Evolutionary conservation across 2,329 filamentous ascomycete genomes (phyloP), one percentile per base, ranked within the genome.

Genomic region (Pseudogymnoascus sp.): DNA sequence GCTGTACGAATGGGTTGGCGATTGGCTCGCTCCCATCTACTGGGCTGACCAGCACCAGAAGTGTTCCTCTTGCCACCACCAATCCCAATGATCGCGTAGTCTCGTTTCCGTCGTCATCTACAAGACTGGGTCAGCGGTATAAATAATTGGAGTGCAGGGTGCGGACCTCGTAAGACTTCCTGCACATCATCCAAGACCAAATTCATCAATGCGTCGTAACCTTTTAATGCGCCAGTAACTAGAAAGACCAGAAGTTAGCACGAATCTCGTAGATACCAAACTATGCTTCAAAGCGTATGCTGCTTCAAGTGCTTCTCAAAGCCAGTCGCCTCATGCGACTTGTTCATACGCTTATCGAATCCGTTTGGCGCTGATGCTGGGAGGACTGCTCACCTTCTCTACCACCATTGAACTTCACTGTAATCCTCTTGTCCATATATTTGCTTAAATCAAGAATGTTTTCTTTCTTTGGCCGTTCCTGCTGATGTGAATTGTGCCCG

Each of bases 191-290:
- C 94, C 62, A 99, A 80, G 25, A 99, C 94, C 65, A 99, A 82
- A 75, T 99, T 99, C 92, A 97, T 97, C 64, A 99, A 82, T 70
- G 94, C 92, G 74, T 99, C 94, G 75, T 92, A 97, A 66, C 94
- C 94, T 76, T 97, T 97, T 42, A 99, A 81, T 1, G 86, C 91
- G 60, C 94, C 94, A 60, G 86, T 88, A 62, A 96, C 93, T 96
- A 71, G 60, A 36, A 63, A 28, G 19, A 41, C 36, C 62, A n/a
- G n/a, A 38, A 7, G 55, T 64, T 49, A 67, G 60, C 38, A 38
- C 5, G 1, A 14, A 25, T 60, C 19, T 11, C 25, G 12, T 39
- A 39, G 9, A 39, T 11, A 25, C 19, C 25, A 12, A 39, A 9
- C 22, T 16, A 39, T 38, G 5, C 14, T 25, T 60, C 58, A 7